Base-by-base conservation (phyloP, 2,329 filamentous ascomycete species). In the Macrophomina phaseolina region DNA sequence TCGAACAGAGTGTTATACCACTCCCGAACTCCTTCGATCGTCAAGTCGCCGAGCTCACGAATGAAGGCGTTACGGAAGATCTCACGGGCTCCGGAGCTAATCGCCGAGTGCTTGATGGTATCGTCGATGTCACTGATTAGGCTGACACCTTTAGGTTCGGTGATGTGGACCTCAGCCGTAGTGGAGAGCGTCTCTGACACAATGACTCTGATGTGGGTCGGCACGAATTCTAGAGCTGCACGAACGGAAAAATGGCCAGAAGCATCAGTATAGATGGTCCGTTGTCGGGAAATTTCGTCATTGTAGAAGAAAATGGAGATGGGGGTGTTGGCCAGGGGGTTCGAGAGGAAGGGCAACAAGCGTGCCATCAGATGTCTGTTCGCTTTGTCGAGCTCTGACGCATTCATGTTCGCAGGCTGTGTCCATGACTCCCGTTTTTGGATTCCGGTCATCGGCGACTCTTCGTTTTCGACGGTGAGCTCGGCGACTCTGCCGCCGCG, bases 71-170 rank as follows among this genome's bases (percentile, higher is more conserved):
- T 98, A 67, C 94, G 89, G 78, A 98, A 98, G 69, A 98, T 97
- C 75, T 98, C 95, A 67, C 93, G 90, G 0, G 94, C 91, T 6
- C 96, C 95, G 63, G 87, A 87, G 1, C 89, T 87, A 70, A 99
- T 97, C 66, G 94, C 96, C 23, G 95, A 97, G 73, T 93, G 91
- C 78, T 99, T 99, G 75, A 99, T 90, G 0, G 95, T 99, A 78
- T 99, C 95, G 74, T 99, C 95, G 69, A 99, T 95, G 76, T 99
- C 95, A 76, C 93, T 98, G 76, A 99, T 98, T 67, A 99, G 75
- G 77, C 94, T 98, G 69, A 99, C 87, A 48, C 95, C 95, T 28
- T 82, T 83, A 0, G 91, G 87, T 67, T 94, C 90, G 4, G 91
- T 93, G 61, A 98, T 82, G 48, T 88, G 84, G 52, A 99, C 85